These are phyloP conservation scores for Penicillium bovifimosum DNA, from an alignment of 495 filamentous ascomycete species.

Conservation along the genomic window DNA sequence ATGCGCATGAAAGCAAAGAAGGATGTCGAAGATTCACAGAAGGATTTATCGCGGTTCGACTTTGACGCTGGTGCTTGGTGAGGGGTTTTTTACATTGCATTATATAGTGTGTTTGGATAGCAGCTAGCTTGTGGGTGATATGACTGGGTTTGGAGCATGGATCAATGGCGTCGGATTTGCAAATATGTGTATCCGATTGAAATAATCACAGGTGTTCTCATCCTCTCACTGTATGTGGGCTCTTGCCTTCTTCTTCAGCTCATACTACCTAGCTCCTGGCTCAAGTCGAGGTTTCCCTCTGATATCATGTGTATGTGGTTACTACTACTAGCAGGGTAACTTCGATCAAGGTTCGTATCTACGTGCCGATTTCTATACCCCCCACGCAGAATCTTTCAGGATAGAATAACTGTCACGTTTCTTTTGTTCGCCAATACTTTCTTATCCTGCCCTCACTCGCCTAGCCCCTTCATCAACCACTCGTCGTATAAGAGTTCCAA, in stretches of 20 bases:
- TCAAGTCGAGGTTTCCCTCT: too few species aligned
- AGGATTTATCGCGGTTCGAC: constrained; percentile 88
- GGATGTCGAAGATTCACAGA: constrained; percentile 91
- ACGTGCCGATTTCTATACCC: too few species aligned
- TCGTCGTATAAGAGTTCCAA: too few species aligned
- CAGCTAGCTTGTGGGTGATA: neutral
- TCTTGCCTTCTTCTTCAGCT: neutral
- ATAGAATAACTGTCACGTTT: too few species aligned
- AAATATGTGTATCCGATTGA: constrained; percentile 1
- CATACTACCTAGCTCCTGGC: too few species aligned
- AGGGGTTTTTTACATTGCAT: constrained; percentile 10
- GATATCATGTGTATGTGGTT: too few species aligned
- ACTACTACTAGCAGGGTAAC: too few species aligned
- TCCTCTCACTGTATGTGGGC: neutral
- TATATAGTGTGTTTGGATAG: neutral
- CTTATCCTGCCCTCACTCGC: too few species aligned
- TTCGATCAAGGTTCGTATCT: too few species aligned
- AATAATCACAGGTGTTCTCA: neutral
- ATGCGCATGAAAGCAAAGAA: constrained; percentile 99
- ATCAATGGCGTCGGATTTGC: constrained; percentile 3
- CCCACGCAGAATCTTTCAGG: too few species aligned
- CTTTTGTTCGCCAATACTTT: too few species aligned
- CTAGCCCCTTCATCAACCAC: too few species aligned
- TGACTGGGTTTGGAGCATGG: neutral
- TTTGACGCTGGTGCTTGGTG: constrained; percentile 63